phyloP scores from a whole-genome alignment of 371 early-diverging fungal species.

The Mortierella sp. region DNA sequence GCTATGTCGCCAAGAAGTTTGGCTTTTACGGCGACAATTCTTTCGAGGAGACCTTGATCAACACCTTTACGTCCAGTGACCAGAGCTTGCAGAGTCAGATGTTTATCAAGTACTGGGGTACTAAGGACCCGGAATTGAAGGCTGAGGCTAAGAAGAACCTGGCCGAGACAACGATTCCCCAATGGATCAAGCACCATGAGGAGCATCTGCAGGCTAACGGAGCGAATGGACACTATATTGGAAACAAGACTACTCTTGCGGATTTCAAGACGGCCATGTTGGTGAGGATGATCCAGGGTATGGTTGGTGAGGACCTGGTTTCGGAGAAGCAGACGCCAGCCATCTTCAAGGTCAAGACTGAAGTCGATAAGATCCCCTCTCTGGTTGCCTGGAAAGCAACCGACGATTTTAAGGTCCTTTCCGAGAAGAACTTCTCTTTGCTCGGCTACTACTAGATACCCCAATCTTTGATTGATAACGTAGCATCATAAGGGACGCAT shows the following conservation, averaged over 20 bases:
- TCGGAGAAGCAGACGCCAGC: slow-evolving; percentile 24
- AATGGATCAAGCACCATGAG: slow-evolving; percentile 22
- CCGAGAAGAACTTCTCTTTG: slow-evolving; percentile 1
- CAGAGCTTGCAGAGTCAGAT: not conserved
- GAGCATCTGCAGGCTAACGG: slow-evolving; percentile 16
- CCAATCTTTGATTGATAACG: not conserved
- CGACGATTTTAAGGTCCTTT: slow-evolving; percentile 16
- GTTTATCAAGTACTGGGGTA: not conserved
- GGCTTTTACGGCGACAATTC: slow-evolving; percentile 12
- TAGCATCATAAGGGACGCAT: not conserved
- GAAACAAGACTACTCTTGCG: slow-evolving; percentile 12
- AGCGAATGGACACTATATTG: slow-evolving; percentile 36
- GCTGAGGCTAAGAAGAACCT: slow-evolving; percentile 12
- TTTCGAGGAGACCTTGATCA: slow-evolving; percentile 25
- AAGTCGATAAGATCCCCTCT: not conserved
- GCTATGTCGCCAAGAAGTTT: slow-evolving; percentile 41
- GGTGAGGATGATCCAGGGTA: slow-evolving; percentile 1
- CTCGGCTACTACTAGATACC: slow-evolving; percentile 10
- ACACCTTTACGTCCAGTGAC: slow-evolving; percentile 5
- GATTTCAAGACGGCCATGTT: slow-evolving; percentile 11
- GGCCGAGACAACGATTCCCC: not conserved
- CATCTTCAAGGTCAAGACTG: slow-evolving; percentile 16
- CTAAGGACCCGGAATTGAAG: slow-evolving; percentile 1
- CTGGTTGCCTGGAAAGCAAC: slow-evolving; percentile 16
- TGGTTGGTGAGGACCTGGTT: slow-evolving; percentile 10